These are phyloP conservation scores for Plasmopara muralis DNA, from an alignment of 352 stramenopile species.

Conservation along the genomic window DNA sequence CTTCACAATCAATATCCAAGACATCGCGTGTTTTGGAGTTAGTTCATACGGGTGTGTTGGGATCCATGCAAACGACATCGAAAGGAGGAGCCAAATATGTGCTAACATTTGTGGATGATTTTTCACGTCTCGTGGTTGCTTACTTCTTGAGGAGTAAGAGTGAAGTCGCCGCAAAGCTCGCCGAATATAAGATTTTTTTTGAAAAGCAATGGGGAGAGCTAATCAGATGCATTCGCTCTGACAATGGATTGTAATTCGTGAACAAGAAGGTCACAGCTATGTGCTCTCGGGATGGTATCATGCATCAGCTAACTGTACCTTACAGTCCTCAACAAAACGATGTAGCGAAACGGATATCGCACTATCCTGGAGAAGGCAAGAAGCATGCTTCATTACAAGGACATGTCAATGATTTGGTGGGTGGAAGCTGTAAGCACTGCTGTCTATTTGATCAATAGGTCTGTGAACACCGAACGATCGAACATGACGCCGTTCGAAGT, in stretches of 20 bases:
- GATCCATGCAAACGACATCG: conserved; percentile 1
- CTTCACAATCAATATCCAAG: conserved; percentile 1
- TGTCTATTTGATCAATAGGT: not conserved
- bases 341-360: not conserved
- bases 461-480: not conserved
- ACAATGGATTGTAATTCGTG: not conserved
- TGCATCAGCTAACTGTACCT: not conserved
- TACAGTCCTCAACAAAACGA: not conserved
- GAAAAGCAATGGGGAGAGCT: not conserved
- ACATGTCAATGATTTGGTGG: not conserved
- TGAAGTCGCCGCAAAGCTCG: too few species aligned
- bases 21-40: not conserved
- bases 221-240: not conserved
- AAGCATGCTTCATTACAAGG: not conserved
- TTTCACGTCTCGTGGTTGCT: not conserved
- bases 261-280: not conserved
- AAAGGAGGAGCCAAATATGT: not conserved
- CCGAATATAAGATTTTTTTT: not conserved
- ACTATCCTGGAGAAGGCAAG: not conserved
- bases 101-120: conserved; percentile 1
- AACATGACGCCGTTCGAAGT: not conserved
- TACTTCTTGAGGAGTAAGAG: conserved; percentile 1
- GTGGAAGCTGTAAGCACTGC: not conserved
- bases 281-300: not conserved
- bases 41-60: conserved; percentile 1